Conservation (phyloP, 1,139 yeast species). For the Magnusiomyces sp. region DNA sequence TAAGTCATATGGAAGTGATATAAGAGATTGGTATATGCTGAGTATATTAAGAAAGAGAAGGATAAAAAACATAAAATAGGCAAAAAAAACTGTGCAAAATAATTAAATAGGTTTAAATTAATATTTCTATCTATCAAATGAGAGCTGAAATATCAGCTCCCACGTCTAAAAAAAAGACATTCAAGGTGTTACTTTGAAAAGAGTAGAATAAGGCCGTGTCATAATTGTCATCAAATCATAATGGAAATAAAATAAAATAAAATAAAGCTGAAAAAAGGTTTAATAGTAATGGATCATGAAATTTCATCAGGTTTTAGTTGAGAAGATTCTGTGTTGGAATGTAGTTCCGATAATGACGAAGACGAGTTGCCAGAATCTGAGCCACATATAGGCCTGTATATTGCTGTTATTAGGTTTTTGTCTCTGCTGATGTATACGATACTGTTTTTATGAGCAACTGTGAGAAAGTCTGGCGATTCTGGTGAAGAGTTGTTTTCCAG, state of each 20-base stretch:
- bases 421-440: slow-evolving; percentile 8
- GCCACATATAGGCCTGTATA: slow-evolving; percentile 4
- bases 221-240: neutral
- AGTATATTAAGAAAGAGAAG: too few relatives aligned
- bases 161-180: too few relatives aligned
- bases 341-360: too few relatives aligned
- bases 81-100: neutral
- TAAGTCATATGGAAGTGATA: too few relatives aligned
- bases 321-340: slow-evolving; percentile 7
- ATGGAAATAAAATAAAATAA: neutral
- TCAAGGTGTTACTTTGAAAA: neutral
- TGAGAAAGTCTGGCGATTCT: slow-evolving; percentile 4
- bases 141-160: too few relatives aligned
- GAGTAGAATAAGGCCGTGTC: neutral
- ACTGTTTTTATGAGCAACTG: slow-evolving; percentile 1
- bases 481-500: slow-evolving; percentile 8
- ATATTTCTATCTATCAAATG: too few relatives aligned
- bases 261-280: too few relatives aligned
- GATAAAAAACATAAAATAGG: too few relatives aligned
- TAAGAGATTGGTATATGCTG: too few relatives aligned
- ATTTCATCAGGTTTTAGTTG: slow-evolving; percentile 14
- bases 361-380: too few relatives aligned
- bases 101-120: neutral
- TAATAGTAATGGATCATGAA: neutral
- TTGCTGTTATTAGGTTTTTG: slow-evolving; percentile 8